Conservation (phyloP, 2,329 filamentous ascomycete genomes). For the Clonostachys byssicola region DNA sequence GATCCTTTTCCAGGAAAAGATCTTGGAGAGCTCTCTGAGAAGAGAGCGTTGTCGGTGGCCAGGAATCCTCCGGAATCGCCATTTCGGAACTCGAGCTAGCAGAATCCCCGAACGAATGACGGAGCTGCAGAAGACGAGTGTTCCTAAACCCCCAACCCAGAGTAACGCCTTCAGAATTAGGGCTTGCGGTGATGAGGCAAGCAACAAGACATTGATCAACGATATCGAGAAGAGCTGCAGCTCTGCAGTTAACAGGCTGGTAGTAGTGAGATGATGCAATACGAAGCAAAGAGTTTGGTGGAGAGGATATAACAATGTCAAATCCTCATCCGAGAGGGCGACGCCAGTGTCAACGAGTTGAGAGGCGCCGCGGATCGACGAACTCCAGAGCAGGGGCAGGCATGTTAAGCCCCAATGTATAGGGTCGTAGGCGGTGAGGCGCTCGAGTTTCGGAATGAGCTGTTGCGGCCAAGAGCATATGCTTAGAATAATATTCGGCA, state of each 20-base stretch:
- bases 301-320: constrained; percentile 72
- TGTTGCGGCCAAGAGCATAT: constrained; percentile 72
- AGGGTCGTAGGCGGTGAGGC: constrained; percentile 53
- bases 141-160: constrained; percentile 75
- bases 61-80: constrained; percentile 65
- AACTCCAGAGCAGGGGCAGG: constrained; percentile 51
- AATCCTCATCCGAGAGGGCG: constrained; percentile 47
- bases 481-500: constrained; percentile 79
- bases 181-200: constrained; percentile 77
- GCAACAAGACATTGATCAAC: constrained; percentile 75
- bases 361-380: neutral
- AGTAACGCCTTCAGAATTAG: constrained; percentile 81
- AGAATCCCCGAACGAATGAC: constrained; percentile 81
- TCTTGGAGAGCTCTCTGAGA: constrained; percentile 33
- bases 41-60: constrained; percentile 23
- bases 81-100: constrained; percentile 83
- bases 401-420: constrained; percentile 79
- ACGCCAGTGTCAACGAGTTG: constrained; percentile 5
- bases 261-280: constrained; percentile 78
- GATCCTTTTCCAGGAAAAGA: constrained; percentile 41
- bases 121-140: constrained; percentile 69
- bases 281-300: constrained; percentile 73
- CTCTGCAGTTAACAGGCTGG: constrained; percentile 82
- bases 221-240: constrained; percentile 80
- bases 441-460: constrained; percentile 62